Conservation (phyloP, 345 rosid species). For the Euphorbia peplus region DNA sequence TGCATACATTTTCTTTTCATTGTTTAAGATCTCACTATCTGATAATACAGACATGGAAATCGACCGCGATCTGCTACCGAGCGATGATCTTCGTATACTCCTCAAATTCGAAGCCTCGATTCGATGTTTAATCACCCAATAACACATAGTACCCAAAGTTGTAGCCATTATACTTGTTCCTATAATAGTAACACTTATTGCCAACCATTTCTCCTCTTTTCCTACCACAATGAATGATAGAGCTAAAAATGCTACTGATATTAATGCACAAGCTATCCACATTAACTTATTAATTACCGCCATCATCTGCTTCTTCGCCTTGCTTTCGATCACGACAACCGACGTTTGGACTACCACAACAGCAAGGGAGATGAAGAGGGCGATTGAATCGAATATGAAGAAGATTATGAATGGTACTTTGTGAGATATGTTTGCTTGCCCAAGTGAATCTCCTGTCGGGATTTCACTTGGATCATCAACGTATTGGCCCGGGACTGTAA, state of each 20-base stretch:
- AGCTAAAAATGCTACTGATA: constrained; percentile 74
- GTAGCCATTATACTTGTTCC: constrained; percentile 80
- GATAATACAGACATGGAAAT: constrained; percentile 53
- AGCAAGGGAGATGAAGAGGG: constrained; percentile 89
- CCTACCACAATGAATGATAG: constrained; percentile 86
- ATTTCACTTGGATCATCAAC: constrained; percentile 44
- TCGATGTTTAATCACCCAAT: constrained; percentile 82
- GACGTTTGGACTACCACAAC: constrained; percentile 97
- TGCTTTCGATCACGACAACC: constrained; percentile 85
- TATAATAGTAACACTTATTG: constrained; percentile 69
- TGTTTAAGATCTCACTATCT: constrained; percentile 57
- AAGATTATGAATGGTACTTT: constrained; percentile 66
- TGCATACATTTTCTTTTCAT: constrained; percentile 80
- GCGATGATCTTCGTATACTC: constrained; percentile 54
- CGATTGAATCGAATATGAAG: constrained; percentile 75
- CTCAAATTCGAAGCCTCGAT: constrained; percentile 74
- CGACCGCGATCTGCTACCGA: constrained; percentile 61
- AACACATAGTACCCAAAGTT: constrained; percentile 91
- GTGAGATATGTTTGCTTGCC: constrained; percentile 77
- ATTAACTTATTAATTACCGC: constrained; percentile 82
- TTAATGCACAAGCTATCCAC: constrained; percentile 91
- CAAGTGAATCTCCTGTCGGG: constrained; percentile 47
- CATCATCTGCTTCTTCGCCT: constrained; percentile 96
- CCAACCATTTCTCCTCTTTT: constrained; percentile 64
- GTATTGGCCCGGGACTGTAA: constrained; percentile 88